These are phyloP conservation scores for Leccinum barrowsii DNA, from an alignment of 768 basidiomycete species.

Conservation along the genomic window DNA sequence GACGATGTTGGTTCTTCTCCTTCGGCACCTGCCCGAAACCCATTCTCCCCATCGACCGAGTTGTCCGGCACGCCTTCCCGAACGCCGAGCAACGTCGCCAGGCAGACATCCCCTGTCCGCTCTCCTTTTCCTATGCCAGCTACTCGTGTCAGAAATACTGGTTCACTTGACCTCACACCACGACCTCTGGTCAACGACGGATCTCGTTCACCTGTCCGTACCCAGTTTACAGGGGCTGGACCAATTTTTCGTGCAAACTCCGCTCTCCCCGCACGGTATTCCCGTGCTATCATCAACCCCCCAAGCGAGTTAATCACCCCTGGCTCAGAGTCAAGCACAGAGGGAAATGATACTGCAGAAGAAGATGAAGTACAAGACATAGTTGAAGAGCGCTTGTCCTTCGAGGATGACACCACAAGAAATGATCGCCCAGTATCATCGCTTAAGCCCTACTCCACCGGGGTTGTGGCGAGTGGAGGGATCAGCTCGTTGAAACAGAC, in stretches of 20 bases:
- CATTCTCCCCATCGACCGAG: conserved; percentile 15
- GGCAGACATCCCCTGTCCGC: conserved; percentile 27
- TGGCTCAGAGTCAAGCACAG: conserved; percentile 12
- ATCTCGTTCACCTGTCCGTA: conserved; percentile 26
- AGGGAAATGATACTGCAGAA: conserved; percentile 26
- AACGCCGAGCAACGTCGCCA: conserved; percentile 20
- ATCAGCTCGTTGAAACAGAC: conserved; percentile 37
- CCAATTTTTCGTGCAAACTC: conserved; percentile 42
- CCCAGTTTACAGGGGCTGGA: conserved; percentile 25
- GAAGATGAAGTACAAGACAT: conserved; percentile 27
- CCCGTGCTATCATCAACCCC: conserved; percentile 17
- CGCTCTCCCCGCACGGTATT: conserved; percentile 37
- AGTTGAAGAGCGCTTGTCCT: conserved; percentile 25
- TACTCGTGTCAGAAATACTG: conserved; percentile 18
- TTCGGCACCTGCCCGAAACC: conserved; percentile 29
- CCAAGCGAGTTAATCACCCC: conserved; percentile 9
- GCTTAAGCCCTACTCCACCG: conserved; percentile 25
- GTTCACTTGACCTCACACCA: conserved; percentile 26
- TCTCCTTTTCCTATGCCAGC: conserved; percentile 34
- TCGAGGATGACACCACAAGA: conserved; percentile 38
- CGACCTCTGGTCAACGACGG: conserved; percentile 13
- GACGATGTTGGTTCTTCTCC: conserved; percentile 35
- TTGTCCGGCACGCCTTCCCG: conserved; percentile 8
- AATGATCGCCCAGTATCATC: conserved; percentile 23
- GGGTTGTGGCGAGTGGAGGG: conserved; percentile 7